Evolutionary conservation across 768 basidiomycete genomes (phyloP), one percentile per base, ranked within the genome.

Genomic region (Hortiboletus campestris): DNA sequence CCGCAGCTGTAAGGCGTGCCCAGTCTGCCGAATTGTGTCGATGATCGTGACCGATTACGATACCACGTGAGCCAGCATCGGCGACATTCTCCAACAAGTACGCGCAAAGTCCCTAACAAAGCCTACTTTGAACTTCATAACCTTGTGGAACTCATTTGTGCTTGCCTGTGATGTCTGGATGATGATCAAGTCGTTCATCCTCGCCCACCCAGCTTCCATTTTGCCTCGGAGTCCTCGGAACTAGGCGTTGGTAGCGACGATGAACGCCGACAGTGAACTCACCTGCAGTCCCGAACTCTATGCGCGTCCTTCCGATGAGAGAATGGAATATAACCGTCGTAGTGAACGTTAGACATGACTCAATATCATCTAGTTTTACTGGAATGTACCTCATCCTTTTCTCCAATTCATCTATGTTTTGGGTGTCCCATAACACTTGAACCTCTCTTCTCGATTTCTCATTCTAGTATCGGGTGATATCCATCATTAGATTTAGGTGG

Each of bases 201-300:
- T 81, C n/a, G 89, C 80, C 82, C 88, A 93, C 2, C 93, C 93
- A 9, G 91, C 91, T 61, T 89, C 87, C 93, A 95, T 94, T 59
- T 74, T 78, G 2, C 86, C 91, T 63, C 91, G 76, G 20, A 93
- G 75, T 49, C 91, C 91, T 66, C 88, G 59, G 5, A 35, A 35
- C 19, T 47, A 7, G 49, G 35, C 29, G 29, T 58, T 47, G 20
- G 56, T 34, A 25, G 40, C 22, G 22, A 31, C 28, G 32, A 60
- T 28, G 50, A 22, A 19, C 17, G 54, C 20, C 8, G 16, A 48
- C 22, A 22, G 40, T 32, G 4, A 28, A 55, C 70, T 56, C 67
- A 86, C 91, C 91, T 53, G 92, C 91, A 22, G 92, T 95, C 6
- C 92, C 92, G 69, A 95, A 95, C 56, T 87, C 82, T 60, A 95